Percentiles rank a stretch among this genome's conserved stretches.
Conservation (phyloP, 192 early-diverging fungal species). For the Backusella circina region DNA sequence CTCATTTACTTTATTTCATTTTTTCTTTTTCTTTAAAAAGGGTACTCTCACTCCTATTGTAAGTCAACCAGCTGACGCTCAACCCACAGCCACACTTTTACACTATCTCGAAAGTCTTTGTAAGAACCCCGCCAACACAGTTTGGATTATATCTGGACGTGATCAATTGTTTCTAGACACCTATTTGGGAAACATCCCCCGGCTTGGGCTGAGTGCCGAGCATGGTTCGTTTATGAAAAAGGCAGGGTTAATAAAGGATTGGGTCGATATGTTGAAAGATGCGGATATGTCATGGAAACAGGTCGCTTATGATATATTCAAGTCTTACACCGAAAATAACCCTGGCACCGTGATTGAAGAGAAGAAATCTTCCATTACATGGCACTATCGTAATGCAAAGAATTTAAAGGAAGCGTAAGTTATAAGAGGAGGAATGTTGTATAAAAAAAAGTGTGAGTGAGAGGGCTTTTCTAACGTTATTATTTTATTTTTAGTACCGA, state of each 20-base stretch:
- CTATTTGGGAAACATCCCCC: constrained; percentile 74
- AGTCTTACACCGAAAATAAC: constrained; percentile 87
- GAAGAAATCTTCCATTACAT: constrained; percentile 91
- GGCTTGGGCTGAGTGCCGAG: constrained; percentile 87
- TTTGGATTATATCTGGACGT: constrained; percentile 91
- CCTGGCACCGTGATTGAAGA: constrained; percentile 90
- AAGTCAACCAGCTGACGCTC: constrained; percentile 84
- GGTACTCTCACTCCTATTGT: constrained; percentile 94
- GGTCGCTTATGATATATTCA: constrained; percentile 85
- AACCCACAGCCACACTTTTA: constrained; percentile 83
- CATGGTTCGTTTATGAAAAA: constrained; percentile 94
- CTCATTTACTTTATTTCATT: too few relatives aligned
- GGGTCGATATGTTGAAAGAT: constrained; percentile 67
- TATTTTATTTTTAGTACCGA: not conserved
- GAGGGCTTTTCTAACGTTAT: not conserved
- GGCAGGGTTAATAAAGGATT: constrained; percentile 61
- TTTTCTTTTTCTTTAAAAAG: constrained; percentile 26
- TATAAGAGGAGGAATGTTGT: not conserved
- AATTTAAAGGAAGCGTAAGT: constrained; percentile 25
- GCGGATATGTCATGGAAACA: constrained; percentile 87
- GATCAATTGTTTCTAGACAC: constrained; percentile 81
- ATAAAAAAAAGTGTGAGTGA: not conserved
- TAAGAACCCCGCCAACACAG: constrained; percentile 75
- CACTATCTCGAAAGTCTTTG: constrained; percentile 62
- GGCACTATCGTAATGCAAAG: constrained; percentile 82